Conservation (phyloP, 2,329 filamentous ascomycete genomes). For the Diaporthe amygdali region DNA sequence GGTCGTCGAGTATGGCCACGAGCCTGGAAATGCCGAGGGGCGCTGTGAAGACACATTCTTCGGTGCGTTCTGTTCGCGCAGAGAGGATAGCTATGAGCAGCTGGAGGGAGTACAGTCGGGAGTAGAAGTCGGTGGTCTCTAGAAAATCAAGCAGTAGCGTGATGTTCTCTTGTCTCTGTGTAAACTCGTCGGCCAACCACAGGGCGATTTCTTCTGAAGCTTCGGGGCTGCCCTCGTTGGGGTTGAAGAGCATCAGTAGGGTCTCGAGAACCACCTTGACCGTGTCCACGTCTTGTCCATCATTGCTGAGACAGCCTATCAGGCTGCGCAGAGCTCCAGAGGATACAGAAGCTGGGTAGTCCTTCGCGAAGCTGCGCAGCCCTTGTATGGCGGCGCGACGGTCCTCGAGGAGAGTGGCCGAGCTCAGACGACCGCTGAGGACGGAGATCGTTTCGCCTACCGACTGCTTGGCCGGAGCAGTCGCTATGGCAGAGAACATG, state of each 20-base stretch:
- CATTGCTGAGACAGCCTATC: slow-evolving; percentile 83
- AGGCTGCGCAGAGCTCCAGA: slow-evolving; percentile 89
- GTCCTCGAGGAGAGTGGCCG: slow-evolving; percentile 91
- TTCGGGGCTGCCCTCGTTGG: slow-evolving; percentile 77
- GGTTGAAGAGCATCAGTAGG: slow-evolving; percentile 86
- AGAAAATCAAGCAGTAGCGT: slow-evolving; percentile 88
- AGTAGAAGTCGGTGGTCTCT: slow-evolving; percentile 87
- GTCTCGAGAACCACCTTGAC: slow-evolving; percentile 96
- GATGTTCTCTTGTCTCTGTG: slow-evolving; percentile 96
- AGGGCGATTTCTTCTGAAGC: slow-evolving; percentile 94
- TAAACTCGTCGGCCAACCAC: slow-evolving; percentile 98
- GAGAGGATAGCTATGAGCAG: slow-evolving; percentile 85
- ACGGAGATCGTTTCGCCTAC: slow-evolving; percentile 93
- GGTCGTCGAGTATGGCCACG: slow-evolving; percentile 83
- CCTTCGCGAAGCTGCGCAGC: slow-evolving; percentile 92
- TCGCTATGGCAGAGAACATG: slow-evolving; percentile 67
- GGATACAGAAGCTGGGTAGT: slow-evolving; percentile 93
- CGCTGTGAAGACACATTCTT: slow-evolving; percentile 91
- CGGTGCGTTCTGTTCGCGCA: slow-evolving; percentile 86
- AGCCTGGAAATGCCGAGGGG: slow-evolving; percentile 87
- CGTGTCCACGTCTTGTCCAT: slow-evolving; percentile 94
- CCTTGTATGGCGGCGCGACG: slow-evolving; percentile 91
- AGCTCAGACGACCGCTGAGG: slow-evolving; percentile 84
- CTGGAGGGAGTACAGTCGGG: slow-evolving; percentile 88
- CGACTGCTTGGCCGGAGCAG: slow-evolving; percentile 91